These are phyloP conservation scores for Naganishia albida DNA, from an alignment of 1,284 basidiomycete genomes.

Conservation along the genomic window DNA sequence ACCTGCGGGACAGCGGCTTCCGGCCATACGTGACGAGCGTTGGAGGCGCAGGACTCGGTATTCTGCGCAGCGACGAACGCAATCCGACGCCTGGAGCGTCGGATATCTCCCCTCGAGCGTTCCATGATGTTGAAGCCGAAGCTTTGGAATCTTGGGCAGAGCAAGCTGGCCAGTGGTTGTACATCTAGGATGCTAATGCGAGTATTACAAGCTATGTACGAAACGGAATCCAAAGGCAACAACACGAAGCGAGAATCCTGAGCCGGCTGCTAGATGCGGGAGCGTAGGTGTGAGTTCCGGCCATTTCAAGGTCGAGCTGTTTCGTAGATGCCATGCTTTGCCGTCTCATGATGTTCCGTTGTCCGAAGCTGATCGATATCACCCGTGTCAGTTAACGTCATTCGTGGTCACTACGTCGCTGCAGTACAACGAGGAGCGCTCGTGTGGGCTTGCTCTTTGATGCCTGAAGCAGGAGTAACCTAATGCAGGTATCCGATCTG, in stretches of 20 bases:
- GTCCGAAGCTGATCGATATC: too few species aligned
- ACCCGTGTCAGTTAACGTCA: too few species aligned
- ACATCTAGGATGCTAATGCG: conserved; percentile 11
- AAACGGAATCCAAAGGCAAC: neutral
- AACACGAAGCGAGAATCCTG: neutral
- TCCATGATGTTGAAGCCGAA: conserved; percentile 57
- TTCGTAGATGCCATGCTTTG: too few species aligned
- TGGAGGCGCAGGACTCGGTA: conserved; percentile 87
- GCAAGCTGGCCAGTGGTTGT: conserved; percentile 61
- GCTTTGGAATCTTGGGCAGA: conserved; percentile 65
- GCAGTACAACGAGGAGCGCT: too few species aligned
- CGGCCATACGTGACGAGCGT: conserved; percentile 87
- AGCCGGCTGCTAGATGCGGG: too few species aligned
- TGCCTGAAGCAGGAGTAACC: too few species aligned
- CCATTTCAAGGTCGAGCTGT: too few species aligned
- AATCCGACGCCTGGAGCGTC: conserved; percentile 52
- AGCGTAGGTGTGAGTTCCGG: too few species aligned
- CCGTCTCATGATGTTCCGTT: too few species aligned
- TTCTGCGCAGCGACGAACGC: conserved; percentile 59
- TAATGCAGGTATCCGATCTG: too few species aligned
- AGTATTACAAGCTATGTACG: neutral
- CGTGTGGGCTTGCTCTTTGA: too few species aligned
- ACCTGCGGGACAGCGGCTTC: conserved; percentile 63
- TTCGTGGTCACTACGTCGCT: too few species aligned
- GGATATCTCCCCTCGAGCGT: conserved; percentile 52